Evolutionary conservation across 2,329 filamentous ascomycete genomes (phyloP).

Genomic region (Aspergillus brasiliensis): DNA sequence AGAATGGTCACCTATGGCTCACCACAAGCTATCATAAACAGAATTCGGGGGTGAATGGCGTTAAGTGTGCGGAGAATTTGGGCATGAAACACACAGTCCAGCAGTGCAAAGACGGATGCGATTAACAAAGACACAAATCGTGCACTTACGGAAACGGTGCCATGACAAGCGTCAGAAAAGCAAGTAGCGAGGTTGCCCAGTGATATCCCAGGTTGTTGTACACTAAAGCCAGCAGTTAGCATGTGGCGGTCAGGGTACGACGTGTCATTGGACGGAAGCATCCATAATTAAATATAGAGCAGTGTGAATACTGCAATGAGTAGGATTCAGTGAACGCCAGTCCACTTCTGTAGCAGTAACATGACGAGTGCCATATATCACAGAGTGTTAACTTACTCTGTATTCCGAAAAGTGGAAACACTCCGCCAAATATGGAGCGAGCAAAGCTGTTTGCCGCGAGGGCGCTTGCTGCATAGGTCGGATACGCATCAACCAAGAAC

Average conservation of each 20-base stretch:
- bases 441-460: conserved; percentile 83
- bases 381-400: conserved; percentile 45
- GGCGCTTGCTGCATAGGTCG: conserved; percentile 56
- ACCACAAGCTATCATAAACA: not conserved
- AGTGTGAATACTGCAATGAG: not conserved
- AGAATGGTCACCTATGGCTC: not conserved
- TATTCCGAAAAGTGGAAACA: conserved; percentile 73
- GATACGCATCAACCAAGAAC: conserved; percentile 70
- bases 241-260: conserved; percentile 16
- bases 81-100: not conserved
- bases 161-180: conserved; percentile 48
- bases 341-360: not conserved
- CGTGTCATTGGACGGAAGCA: not conserved
- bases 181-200: conserved; percentile 50
- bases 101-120: not conserved
- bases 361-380: not conserved
- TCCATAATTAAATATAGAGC: not conserved
- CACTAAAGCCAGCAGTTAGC: conserved; percentile 39
- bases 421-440: conserved; percentile 75
- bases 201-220: conserved; percentile 50
- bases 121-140: not conserved
- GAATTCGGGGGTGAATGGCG: not conserved
- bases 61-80: conserved; percentile 10
- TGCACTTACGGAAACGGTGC: conserved; percentile 48
- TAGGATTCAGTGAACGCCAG: no score